A percentile compares a stretch with the other conserved stretches of the same genome.
These are phyloP conservation scores for Cardamine occulta DNA, from an alignment of 345 rosid species.

Conservation along the genomic window DNA sequence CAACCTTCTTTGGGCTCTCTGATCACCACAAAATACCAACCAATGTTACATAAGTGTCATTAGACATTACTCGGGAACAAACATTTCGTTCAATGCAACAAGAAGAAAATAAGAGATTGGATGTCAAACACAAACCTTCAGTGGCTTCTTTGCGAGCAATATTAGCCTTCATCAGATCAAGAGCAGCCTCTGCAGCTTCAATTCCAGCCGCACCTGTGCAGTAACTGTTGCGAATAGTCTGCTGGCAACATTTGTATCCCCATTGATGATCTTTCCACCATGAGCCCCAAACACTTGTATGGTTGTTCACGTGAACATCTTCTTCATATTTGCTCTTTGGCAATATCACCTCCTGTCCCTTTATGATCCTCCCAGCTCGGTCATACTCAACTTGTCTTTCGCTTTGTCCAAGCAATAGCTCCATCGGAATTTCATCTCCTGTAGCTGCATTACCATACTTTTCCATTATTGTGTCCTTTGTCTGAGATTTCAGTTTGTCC, in stretches of 20 bases:
- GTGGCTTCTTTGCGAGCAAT: constrained; percentile 74
- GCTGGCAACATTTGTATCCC: constrained; percentile 92
- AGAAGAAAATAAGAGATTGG: too few relatives aligned
- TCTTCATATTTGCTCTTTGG: constrained; percentile 81
- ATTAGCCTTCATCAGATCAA: constrained; percentile 83
- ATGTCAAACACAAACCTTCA: constrained; percentile 44
- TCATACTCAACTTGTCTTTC: constrained; percentile 78
- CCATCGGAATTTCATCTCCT: constrained; percentile 62
- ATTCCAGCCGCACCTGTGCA: constrained; percentile 94
- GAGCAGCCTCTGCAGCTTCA: constrained; percentile 88
- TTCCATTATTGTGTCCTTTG: constrained; percentile 60
- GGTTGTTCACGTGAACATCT: constrained; percentile 65
- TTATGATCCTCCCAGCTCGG: constrained; percentile 64
- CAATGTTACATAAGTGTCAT: background rate
- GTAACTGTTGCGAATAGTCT: constrained; percentile 77
- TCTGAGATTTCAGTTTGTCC: constrained; percentile 57
- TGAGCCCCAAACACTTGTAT: constrained; percentile 88
- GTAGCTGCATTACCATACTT: constrained; percentile 75
- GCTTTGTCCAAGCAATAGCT: constrained; percentile 69
- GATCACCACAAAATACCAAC: constrained; percentile 10
- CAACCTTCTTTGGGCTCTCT: constrained; percentile 48
- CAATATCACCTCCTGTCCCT: constrained; percentile 68
- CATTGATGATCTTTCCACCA: constrained; percentile 94
- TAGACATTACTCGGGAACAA: background rate
- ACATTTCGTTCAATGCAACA: background rate